Conservation (phyloP, 2,329 filamentous ascomycete genomes). For the Phialocephala subalpina region DNA sequence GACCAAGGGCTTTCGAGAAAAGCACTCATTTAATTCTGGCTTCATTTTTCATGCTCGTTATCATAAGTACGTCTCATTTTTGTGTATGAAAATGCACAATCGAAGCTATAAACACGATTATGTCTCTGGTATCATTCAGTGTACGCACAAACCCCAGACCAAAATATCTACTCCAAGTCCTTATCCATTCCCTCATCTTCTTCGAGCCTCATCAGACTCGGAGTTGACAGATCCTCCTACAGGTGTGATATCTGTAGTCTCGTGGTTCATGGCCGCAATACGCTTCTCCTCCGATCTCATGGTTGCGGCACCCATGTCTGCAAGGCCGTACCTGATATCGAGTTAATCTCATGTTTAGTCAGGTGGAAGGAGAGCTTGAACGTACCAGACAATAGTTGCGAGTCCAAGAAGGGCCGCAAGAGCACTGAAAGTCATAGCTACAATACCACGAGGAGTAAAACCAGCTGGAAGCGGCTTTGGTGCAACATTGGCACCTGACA, state of each 20-base stretch:
- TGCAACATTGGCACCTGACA: slow-evolving; percentile 56
- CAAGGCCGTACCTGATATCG: slow-evolving; percentile 39
- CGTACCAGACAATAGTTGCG: slow-evolving; percentile 41
- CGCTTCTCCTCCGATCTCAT: slow-evolving; percentile 34
- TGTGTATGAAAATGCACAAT: slow-evolving; percentile 3
- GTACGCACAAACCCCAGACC: not conserved
- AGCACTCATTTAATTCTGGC: not conserved
- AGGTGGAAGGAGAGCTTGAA: not conserved
- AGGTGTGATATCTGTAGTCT: not conserved
- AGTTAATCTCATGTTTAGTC: not conserved
- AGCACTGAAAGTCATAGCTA: slow-evolving; percentile 42
- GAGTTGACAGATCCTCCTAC: not conserved
- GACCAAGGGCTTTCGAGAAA: too few species aligned
- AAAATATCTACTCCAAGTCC: not conserved
- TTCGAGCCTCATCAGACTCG: not conserved
- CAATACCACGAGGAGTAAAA: slow-evolving; percentile 43
- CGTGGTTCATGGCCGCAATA: slow-evolving; percentile 24
- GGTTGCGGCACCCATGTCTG: slow-evolving; percentile 43
- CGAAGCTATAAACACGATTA: slow-evolving; percentile 7
- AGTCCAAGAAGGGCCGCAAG: slow-evolving; percentile 41
- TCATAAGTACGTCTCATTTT: not conserved
- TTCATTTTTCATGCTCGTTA: not conserved
- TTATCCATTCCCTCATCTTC: not conserved
- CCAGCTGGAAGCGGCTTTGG: slow-evolving; percentile 39
- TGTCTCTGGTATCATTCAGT: slow-evolving; percentile 7